A percentile compares a stretch with the other conserved stretches of the same genome.
These are phyloP conservation scores for Leccinellum rugosiceps DNA, from an alignment of 768 basidiomycete species.

Conservation along the genomic window DNA sequence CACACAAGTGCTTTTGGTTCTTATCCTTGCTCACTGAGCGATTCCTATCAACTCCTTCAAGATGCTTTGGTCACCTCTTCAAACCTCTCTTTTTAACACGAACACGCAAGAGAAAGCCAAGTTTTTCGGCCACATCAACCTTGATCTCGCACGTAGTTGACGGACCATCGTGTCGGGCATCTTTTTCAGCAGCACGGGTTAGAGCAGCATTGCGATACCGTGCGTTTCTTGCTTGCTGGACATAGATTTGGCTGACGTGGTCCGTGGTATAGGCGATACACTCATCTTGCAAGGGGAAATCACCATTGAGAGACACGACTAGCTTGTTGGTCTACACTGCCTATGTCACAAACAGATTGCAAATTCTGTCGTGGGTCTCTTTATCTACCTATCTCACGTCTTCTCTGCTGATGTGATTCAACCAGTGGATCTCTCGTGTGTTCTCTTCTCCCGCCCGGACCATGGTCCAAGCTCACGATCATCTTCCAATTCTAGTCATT, in stretches of 20 bases:
- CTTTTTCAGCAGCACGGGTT: constrained; percentile 88
- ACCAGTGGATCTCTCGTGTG: constrained; percentile 39
- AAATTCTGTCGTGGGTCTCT: constrained; percentile 67
- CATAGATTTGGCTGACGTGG: neutral
- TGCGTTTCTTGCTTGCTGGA: constrained; percentile 31
- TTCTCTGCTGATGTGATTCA: neutral
- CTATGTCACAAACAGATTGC: constrained; percentile 78
- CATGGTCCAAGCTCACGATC: neutral
- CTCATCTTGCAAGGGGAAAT: constrained; percentile 87
- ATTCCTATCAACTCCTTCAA: too few relatives aligned
- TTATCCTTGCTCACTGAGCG: too few relatives aligned
- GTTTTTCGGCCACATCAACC: constrained; percentile 64
- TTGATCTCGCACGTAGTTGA: constrained; percentile 67
- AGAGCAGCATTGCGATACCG: constrained; percentile 97
- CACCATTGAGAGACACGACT: constrained; percentile 87
- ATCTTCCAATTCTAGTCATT: constrained; percentile 58
- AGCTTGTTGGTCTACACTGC: constrained; percentile 88
- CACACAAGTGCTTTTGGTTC: too few relatives aligned
- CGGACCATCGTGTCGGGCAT: constrained; percentile 89
- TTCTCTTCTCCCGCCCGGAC: neutral
- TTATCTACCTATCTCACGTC: neutral
- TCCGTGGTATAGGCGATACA: constrained; percentile 63
- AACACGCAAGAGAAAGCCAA: constrained; percentile 69
- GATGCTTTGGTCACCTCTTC: too few relatives aligned
- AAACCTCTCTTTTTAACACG: too few relatives aligned